These are phyloP conservation scores for Hondaea fermentalgiana DNA, from an alignment of 108 stramenopile species.

Conservation along the genomic window DNA sequence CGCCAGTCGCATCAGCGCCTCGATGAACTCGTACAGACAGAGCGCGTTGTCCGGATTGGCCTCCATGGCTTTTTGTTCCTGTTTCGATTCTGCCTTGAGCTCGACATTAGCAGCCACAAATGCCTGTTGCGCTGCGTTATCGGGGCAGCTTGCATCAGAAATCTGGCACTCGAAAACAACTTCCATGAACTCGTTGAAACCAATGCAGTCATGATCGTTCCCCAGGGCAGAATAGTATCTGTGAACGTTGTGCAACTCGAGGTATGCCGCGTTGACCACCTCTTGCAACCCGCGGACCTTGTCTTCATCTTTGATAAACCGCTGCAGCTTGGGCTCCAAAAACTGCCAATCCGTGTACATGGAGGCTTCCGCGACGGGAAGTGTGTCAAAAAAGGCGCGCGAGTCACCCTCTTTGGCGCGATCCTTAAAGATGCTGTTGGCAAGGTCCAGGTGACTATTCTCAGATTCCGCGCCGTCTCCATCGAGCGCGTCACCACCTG, in stretches of 20 bases:
- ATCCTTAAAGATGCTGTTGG: not conserved
- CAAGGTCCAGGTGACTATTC: not conserved
- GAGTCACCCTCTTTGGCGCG: not conserved
- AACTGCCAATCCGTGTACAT: slow-evolving; percentile 8
- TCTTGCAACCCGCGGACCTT: not conserved
- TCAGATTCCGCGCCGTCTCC: not conserved
- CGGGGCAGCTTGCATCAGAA: not conserved
- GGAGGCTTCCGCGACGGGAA: not conserved
- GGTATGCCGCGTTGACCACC: not conserved
- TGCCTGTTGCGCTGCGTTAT: not conserved
- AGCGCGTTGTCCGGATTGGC: not conserved
- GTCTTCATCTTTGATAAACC: not conserved
- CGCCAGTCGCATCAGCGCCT: not conserved
- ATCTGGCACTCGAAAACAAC: not conserved
- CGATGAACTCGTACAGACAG: not conserved
- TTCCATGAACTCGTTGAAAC: not conserved
- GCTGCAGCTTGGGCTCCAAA: not conserved
- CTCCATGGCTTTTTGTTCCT: not conserved
- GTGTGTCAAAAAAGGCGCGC: not conserved
- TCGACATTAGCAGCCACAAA: not conserved
- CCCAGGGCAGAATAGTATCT: not conserved
- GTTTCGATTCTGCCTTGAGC: not conserved
- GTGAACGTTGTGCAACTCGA: not conserved
- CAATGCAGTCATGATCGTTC: slow-evolving; percentile 10
- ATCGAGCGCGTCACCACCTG: too few species aligned